Evolutionary conservation across 2,329 filamentous ascomycete species (phyloP), one percentile per base, ranked within the genome.

Genomic region (Stylonectria norvegica): DNA sequence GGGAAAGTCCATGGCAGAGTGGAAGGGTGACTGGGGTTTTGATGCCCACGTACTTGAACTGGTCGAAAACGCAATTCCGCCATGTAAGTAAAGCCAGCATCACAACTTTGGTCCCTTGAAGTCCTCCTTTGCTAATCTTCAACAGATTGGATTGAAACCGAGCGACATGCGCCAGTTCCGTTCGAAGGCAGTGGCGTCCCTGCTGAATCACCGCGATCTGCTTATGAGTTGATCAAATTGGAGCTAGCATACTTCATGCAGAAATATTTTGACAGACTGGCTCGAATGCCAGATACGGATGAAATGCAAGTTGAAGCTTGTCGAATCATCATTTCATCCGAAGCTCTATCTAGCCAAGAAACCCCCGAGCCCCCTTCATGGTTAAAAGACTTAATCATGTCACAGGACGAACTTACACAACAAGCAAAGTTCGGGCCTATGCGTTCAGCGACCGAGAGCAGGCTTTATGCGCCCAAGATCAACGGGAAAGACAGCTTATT

Each of bases 21-120:
- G 67, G 67, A 59, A 65, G 20, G 67, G 67, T 8, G 64, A 68
- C 30, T 69, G 68, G 65, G 67, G 67, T 1, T 68, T 70, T 22
- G 65, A 69, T 4, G 46, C 57, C 0, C 49, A 55, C 3, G 55
- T 70, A 2, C 41, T 63, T 7, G 59, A 61, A 19, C 59, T 62
- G 33, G 46, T 70, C 8, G 67, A 69, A 29, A 68, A 68, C 32
- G 60, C 64, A 17, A 64, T 70, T 23, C 64, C 64, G 5, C 66
- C 67, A 4, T 69, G 65, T 67, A 46, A 40, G 58, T 27, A 10
- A 19, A 3, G 12, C 0, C 1, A 17, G 19, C 10, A 1, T 3
- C 12, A 56, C 15, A 25, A 7, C 22, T 8, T 12, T 25, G 22
- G 12, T 12, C 22, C 8, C 7, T 25, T 12, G 12, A 25, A 30